Conservation (phyloP, 2,329 filamentous ascomycete species). For the Aspergillus tubingensis region DNA sequence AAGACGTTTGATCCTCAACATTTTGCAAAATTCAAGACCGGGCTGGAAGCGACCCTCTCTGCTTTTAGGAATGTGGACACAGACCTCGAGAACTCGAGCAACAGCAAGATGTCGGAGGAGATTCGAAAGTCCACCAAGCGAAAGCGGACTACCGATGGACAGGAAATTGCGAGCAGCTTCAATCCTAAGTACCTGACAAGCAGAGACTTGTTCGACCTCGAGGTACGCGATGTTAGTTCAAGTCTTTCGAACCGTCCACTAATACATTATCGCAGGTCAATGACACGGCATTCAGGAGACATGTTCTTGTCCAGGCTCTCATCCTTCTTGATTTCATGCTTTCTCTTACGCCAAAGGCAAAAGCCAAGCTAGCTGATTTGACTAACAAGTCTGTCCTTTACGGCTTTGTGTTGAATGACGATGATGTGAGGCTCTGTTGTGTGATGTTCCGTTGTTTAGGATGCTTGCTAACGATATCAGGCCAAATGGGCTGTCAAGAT, state of each 20-base stretch:
- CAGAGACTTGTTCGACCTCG: slow-evolving; percentile 89
- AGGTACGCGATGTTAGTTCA: slow-evolving; percentile 57
- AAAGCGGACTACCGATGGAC: slow-evolving; percentile 64
- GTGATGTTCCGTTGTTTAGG: neutral
- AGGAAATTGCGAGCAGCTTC: slow-evolving; percentile 71
- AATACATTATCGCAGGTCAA: slow-evolving; percentile 64
- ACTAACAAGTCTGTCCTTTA: slow-evolving; percentile 90
- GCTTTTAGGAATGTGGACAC: slow-evolving; percentile 73
- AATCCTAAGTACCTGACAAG: slow-evolving; percentile 99
- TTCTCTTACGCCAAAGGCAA: slow-evolving; percentile 80
- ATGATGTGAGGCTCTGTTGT: slow-evolving; percentile 63
- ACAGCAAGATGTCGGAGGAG: slow-evolving; percentile 62
- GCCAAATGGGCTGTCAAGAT: slow-evolving; percentile 81
- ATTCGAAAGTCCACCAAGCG: slow-evolving; percentile 68
- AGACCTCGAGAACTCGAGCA: slow-evolving; percentile 67
- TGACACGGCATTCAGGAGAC: slow-evolving; percentile 89
- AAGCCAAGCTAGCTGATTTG: slow-evolving; percentile 71
- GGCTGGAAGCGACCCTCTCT: slow-evolving; percentile 63
- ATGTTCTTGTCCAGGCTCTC: slow-evolving; percentile 91
- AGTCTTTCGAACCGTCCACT: slow-evolving; percentile 21
- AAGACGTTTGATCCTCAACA: slow-evolving; percentile 71
- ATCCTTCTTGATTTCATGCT: slow-evolving; percentile 94
- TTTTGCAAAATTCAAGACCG: slow-evolving; percentile 66
- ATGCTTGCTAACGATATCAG: slow-evolving; percentile 45
- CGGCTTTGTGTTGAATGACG: slow-evolving; percentile 73